These are phyloP conservation scores for Phylloporus rhodoxanthus DNA, from an alignment of 768 basidiomycete species.

Conservation along the genomic window DNA sequence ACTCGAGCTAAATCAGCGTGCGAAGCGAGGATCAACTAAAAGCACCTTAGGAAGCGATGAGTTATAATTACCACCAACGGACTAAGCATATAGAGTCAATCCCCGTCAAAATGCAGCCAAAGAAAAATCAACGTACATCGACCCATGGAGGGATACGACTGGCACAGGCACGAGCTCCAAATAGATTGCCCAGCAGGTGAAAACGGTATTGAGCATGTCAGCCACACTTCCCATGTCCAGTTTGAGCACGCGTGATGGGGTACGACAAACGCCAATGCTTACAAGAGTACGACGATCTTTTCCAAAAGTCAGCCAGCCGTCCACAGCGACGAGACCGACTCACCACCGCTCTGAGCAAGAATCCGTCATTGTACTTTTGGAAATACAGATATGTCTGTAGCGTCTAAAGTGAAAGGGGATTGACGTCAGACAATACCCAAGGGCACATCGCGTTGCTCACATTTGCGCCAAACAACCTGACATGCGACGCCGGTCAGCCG, in stretches of 20 bases:
- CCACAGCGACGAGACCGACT: not conserved
- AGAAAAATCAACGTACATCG: constrained; percentile 1
- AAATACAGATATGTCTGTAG: constrained; percentile 9
- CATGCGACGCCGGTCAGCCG: too few relatives aligned
- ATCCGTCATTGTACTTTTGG: constrained; percentile 4
- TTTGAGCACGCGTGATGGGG: not conserved
- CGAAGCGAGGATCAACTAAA: not conserved
- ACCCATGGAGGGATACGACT: constrained; percentile 1
- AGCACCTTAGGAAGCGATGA: not conserved
- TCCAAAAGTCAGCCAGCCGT: not conserved
- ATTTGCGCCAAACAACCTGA: not conserved
- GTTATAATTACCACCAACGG: constrained; percentile 10
- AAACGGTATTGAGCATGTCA: constrained; percentile 11
- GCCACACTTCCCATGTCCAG: constrained; percentile 1
- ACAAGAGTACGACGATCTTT: constrained; percentile 7
- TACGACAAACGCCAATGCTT: not conserved
- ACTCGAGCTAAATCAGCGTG: constrained; percentile 6
- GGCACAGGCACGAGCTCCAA: constrained; percentile 4
- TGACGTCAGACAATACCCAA: too few relatives aligned
- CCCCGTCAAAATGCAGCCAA: not conserved
- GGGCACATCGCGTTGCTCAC: not conserved
- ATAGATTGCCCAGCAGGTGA: constrained; percentile 10
- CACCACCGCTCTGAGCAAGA: constrained; percentile 4
- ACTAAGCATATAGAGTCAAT: not conserved
- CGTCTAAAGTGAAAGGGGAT: not conserved